Percentiles rank a stretch among this genome's conserved stretches.
phyloP scores from a whole-genome alignment of 805 yeast genomes.

The Candida mattraensis region DNA sequence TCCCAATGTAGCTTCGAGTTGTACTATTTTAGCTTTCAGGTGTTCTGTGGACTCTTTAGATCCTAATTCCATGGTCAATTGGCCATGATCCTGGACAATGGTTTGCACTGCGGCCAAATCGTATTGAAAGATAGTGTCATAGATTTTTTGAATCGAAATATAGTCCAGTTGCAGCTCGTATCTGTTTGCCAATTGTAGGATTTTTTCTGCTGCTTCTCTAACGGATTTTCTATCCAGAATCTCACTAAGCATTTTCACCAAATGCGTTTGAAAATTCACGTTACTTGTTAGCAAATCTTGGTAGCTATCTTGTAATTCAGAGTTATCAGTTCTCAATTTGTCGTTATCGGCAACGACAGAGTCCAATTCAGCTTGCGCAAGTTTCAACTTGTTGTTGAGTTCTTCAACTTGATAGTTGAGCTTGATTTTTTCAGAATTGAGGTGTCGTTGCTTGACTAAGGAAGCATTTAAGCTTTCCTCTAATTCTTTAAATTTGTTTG shows the following conservation, averaged over 20 bases:
- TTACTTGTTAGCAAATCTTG: conserved; percentile 32
- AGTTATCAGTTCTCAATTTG: conserved; percentile 38
- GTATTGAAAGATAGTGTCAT: conserved; percentile 40
- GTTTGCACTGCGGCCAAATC: conserved; percentile 62
- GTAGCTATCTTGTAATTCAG: conserved; percentile 7
- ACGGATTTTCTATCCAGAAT: conserved; percentile 60
- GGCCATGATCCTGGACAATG: conserved; percentile 55
- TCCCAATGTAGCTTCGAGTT: neutral
- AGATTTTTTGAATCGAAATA: conserved; percentile 32
- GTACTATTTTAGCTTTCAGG: conserved; percentile 10
- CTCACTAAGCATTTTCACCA: conserved; percentile 50
- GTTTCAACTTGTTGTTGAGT: conserved; percentile 12
- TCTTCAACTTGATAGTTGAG: conserved; percentile 41
- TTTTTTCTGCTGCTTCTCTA: conserved; percentile 54
- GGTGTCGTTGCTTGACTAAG: conserved; percentile 16
- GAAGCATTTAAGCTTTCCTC: conserved; percentile 14
- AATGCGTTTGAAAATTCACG: conserved; percentile 46
- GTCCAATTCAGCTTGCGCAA: no score
- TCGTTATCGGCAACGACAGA: no score
- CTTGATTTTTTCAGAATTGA: conserved; percentile 23
- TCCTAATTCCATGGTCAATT: conserved; percentile 13
- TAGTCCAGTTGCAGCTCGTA: conserved; percentile 24
- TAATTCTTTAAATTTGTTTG: no score
- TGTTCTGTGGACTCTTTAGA: conserved; percentile 1
- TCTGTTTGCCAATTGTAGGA: conserved; percentile 40